Conservation (phyloP, 2,329 filamentous ascomycete genomes). For the Pseudocercospora fijiensis region DNA sequence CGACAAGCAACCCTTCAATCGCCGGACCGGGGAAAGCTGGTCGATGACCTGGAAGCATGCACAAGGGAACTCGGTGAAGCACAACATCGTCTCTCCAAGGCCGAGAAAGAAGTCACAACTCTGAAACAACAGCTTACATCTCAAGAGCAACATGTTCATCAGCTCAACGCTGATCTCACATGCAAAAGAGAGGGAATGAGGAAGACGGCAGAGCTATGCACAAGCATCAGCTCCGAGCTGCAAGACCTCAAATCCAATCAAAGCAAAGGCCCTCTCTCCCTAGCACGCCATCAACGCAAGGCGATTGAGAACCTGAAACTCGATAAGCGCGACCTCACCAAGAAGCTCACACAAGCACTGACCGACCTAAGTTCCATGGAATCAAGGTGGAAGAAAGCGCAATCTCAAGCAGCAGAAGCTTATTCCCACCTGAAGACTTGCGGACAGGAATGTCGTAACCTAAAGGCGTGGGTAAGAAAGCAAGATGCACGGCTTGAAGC, state of each 20-base stretch:
- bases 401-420: slow-evolving; percentile 6
- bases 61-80: background rate
- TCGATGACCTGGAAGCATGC: background rate
- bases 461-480: background rate
- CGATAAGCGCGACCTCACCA: slow-evolving; percentile 10
- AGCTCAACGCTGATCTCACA: slow-evolving; percentile 6
- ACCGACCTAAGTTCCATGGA: slow-evolving; percentile 6
- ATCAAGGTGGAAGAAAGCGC: slow-evolving; percentile 13
- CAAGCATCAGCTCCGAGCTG: slow-evolving; percentile 10
- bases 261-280: slow-evolving; percentile 1
- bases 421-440: background rate
- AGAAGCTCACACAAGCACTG: slow-evolving; percentile 6
- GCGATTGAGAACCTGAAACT: slow-evolving; percentile 12
- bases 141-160: slow-evolving; percentile 1
- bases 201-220: slow-evolving; percentile 11
- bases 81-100: background rate
- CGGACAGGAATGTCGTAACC: background rate
- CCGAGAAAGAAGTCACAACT: background rate
- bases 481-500: slow-evolving; percentile 1
- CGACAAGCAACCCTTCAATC: background rate
- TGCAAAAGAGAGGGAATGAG: slow-evolving; percentile 16
- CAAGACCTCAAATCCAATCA: slow-evolving; percentile 1
- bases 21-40: background rate
- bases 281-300: slow-evolving; percentile 11
- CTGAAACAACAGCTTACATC: background rate